These are phyloP conservation scores for Colletotrichum endophyticum DNA, from an alignment of 2,329 filamentous ascomycete genomes.

Conservation along the genomic window DNA sequence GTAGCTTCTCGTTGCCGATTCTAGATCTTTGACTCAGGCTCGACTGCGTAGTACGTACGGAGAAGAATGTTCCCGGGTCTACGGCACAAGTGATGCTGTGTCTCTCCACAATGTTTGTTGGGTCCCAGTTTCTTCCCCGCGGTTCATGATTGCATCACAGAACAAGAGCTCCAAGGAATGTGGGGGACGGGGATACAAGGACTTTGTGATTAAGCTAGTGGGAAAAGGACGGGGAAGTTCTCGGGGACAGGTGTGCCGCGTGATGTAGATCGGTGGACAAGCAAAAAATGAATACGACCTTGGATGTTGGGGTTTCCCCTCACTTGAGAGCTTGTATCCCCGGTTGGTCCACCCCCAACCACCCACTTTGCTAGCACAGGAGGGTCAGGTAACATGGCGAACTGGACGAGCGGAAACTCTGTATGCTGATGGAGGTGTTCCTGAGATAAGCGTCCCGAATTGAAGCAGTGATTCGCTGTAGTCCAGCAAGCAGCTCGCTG, in stretches of 20 bases:
- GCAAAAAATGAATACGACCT: neutral
- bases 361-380: neutral
- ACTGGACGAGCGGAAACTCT: neutral
- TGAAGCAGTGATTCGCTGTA: neutral
- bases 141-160: neutral
- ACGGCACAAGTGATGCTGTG: neutral
- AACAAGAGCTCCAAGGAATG: neutral
- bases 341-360: neutral
- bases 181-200: neutral
- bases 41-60: neutral
- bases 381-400: neutral
- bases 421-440: neutral
- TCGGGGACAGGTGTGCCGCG: neutral
- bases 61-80: neutral
- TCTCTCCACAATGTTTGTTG: neutral
- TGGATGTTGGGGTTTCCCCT: neutral
- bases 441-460: neutral
- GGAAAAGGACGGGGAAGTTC: neutral
- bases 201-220: neutral
- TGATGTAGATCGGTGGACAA: neutral
- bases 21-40: neutral
- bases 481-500: neutral
- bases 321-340: neutral
- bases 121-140: neutral
- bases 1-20: neutral